Evolutionary conservation across 2,329 filamentous ascomycete genomes (phyloP), one percentile per base, ranked within the genome.

Genomic region (Exophiala oligosperma): DNA sequence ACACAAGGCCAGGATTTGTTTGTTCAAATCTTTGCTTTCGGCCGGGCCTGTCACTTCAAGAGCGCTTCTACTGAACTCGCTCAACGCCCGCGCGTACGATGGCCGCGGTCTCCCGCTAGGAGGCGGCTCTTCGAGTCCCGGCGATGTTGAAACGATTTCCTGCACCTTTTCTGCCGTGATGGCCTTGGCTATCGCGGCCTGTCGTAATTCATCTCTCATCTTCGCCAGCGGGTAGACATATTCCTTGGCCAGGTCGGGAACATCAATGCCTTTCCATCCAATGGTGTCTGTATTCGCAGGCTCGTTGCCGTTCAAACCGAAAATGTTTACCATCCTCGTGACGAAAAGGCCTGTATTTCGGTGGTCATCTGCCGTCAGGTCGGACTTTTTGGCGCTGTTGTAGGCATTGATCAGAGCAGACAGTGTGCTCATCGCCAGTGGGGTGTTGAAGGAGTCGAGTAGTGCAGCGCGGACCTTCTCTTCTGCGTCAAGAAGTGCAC

Each of bases 371-470:
- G 77, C 71, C 4, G 80, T 78, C 1, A 84, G 65, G 5, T 72
- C 67, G 4, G 75, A 70, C 52, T 77, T 77, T 53, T 77, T 72
- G 14, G 76, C 74, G 26, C 76, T 78, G 73, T 96, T 96, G 69
- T 88, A 89, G 43, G 89, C 84, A 49, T 86, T 88, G 61, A 97
- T 87, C 24, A 97, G 77, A 56, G 90, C 85, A 1, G 86, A 84
- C 48, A 97, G 87, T n/a, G 85, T 77, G 49, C 84, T 82, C 88
- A 97, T 91, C 4, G 87, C 91, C 51, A 80, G 78, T 1, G 90
- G 86, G 0, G 92, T 97, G 73, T 97, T 89, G 72, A 97, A 96
- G 0, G 92, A 96, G 74, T 96, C 91, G 66, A 82, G 81, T 14
- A 97, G 79, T 1, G 89, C 88, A 43, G 78, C 76, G 67, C 88